A percentile compares a stretch with the other conserved stretches of the same genome.
Conservation (phyloP, 2,329 filamentous ascomycete genomes). For the Hymenoscyphus repandus region DNA sequence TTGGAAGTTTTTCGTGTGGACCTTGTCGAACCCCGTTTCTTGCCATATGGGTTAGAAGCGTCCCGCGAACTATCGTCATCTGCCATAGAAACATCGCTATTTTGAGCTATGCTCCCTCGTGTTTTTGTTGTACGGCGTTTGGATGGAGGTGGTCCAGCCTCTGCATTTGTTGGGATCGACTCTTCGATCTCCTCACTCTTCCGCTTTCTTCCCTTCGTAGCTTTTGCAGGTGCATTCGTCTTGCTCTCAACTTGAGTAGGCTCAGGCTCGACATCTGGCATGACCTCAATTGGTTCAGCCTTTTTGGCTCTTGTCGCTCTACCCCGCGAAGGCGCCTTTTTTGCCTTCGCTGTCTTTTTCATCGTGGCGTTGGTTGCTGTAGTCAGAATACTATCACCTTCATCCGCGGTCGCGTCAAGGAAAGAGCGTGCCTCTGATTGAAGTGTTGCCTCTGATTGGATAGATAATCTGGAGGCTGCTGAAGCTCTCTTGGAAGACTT, state of each 20-base stretch:
- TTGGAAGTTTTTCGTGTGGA: conserved; percentile 43
- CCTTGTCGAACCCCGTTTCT: conserved; percentile 40
- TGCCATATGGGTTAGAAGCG: conserved; percentile 49
- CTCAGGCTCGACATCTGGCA: conserved; percentile 31
- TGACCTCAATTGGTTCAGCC: conserved; percentile 46
- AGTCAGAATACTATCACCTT: conserved; percentile 56
- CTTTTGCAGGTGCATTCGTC: conserved; percentile 23
- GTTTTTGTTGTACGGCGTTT: conserved; percentile 32
- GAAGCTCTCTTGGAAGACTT: conserved; percentile 56
- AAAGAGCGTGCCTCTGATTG: conserved; percentile 46
- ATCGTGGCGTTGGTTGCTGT: conserved; percentile 54
- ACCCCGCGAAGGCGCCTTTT: conserved; percentile 47
- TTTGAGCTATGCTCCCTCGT: conserved; percentile 39
- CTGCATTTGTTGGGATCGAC: conserved; percentile 6
- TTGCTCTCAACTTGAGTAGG: conserved; percentile 30
- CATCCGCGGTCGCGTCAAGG: conserved; percentile 36
- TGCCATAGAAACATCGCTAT: conserved; percentile 36
- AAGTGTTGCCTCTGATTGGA: conserved; percentile 49
- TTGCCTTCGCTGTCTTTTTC: conserved; percentile 46
- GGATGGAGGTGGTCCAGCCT: conserved; percentile 32
- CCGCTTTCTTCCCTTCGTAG: conserved; percentile 22
- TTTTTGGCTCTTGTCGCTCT: conserved; percentile 47
- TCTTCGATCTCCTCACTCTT: conserved; percentile 21
- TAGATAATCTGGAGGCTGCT: conserved; percentile 51
- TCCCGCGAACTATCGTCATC: conserved; percentile 33